Evolutionary conservation across 2,329 filamentous ascomycete genomes (phyloP), one percentile per base, ranked within the genome.

Genomic region (Alternaria sp.): DNA sequence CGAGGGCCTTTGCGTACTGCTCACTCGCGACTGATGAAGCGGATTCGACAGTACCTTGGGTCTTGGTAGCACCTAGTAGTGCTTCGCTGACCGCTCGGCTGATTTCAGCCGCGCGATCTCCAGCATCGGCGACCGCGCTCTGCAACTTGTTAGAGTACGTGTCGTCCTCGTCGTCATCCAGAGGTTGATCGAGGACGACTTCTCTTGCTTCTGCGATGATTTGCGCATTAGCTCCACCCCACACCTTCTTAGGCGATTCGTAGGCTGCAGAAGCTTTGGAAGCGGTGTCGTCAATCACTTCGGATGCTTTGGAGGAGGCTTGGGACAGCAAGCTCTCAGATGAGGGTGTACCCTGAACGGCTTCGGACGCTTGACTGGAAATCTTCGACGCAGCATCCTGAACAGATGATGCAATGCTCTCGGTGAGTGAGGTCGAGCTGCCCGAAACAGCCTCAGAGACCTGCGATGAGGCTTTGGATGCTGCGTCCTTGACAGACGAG

Each of bases 71-170:
- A 43, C 81, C 79, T 28, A 85, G 71, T 10, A 86, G 74, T 27
- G 85, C 86, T 74, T 88, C 85, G 60, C 84, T 85, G 30, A 87
- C 84, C 30, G 84, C 85, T 67, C 80, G 81, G 14, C 84, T 88
- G 45, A 87, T 78, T 36, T 86, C 82, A 49, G 81, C 79, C 54
- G 85, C 85, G 56, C 81, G 79, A 48, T 86, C 85, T 25, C 84
- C 83, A 14, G 84, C 85, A 62, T 83, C 81, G 59, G 80, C 83
- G 25, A 85, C 81, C 60, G 86, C 77, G 49, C 78, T 82, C 58
- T 86, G 83, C 7, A 87, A 69, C 59, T 83, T 84, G 56, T 83
- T 80, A 11, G 84, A 85, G 65, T 84, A 85, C 14, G 78, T 81
- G 10, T 72, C 75, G 27, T 81, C 80, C 5, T 84, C 81, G 49